Percentiles rank a stretch among this genome's conserved stretches.
Evolutionary conservation across 1,284 basidiomycete genomes (phyloP).

Genomic region (Puccinia polysora): DNA sequence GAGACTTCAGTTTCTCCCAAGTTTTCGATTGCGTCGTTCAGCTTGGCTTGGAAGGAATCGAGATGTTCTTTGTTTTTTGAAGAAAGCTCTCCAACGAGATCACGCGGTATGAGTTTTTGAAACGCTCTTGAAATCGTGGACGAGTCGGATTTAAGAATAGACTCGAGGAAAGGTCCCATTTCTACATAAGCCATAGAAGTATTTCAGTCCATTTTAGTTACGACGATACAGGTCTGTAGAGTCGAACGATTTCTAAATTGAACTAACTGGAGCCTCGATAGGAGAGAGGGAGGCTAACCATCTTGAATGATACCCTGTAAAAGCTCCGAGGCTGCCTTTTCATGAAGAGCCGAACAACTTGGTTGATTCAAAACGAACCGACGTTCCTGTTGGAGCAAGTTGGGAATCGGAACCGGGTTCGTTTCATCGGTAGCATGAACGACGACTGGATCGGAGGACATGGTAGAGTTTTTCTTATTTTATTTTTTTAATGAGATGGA

Average conservation of each 20-base stretch:
- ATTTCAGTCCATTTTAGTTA: background rate
- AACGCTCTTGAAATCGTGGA: background rate
- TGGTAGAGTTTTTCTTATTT: no score
- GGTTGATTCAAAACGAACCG: slow-evolving; percentile 65
- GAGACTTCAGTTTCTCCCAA: slow-evolving; percentile 47
- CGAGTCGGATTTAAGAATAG: background rate
- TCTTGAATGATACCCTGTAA: slow-evolving; percentile 74
- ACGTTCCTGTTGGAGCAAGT: slow-evolving; percentile 25
- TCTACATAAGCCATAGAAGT: background rate
- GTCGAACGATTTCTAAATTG: slow-evolving; percentile 73
- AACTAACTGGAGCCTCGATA: no score
- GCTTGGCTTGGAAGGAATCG: background rate
- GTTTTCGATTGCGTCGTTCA: slow-evolving; percentile 3
- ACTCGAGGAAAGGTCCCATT: slow-evolving; percentile 10
- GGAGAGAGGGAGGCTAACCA: no score
- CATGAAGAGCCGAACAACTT: slow-evolving; percentile 63
- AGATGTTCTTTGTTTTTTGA: background rate
- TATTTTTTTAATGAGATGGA: no score
- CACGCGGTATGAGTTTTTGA: background rate
- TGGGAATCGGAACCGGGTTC: slow-evolving; percentile 18
- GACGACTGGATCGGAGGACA: background rate
- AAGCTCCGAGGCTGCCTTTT: slow-evolving; percentile 64
- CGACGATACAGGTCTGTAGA: background rate
- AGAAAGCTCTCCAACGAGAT: background rate
- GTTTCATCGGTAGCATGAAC: slow-evolving; percentile 5